Percentiles rank a stretch among this genome's conserved stretches.
phyloP scores from a whole-genome alignment of 2,329 filamentous ascomycete genomes.

The Exophiala alcalophila region DNA sequence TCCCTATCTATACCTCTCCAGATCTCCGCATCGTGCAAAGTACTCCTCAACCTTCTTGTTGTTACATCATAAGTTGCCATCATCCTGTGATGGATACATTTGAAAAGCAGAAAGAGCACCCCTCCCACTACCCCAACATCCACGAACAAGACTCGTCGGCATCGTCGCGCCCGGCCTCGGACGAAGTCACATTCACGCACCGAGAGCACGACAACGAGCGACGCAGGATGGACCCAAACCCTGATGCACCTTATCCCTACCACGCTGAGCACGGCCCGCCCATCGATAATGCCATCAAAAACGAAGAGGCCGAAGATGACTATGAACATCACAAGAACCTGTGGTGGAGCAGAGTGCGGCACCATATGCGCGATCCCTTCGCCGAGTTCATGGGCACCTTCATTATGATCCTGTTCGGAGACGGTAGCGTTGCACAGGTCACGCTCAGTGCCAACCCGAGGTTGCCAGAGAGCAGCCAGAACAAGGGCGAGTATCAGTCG shows the following conservation, averaged over 20 bases:
- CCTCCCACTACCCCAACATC: conserved; percentile 7
- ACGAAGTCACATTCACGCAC: conserved; percentile 26
- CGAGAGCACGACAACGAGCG: conserved; percentile 13
- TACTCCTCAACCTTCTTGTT: no score
- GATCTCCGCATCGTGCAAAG: no score
- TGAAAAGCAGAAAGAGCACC: conserved; percentile 12
- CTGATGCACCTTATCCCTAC: conserved; percentile 13
- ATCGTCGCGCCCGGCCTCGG: conserved; percentile 16
- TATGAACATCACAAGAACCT: conserved; percentile 37
- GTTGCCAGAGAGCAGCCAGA: conserved; percentile 26
- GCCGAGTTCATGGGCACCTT: conserved; percentile 62
- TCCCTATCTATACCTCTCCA: no score
- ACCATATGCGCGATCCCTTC: conserved; percentile 52
- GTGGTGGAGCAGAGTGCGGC: conserved; percentile 52
- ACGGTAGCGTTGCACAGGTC: conserved; percentile 62
- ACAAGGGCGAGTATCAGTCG: conserved; percentile 40
- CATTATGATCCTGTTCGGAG: conserved; percentile 61
- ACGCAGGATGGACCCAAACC: conserved; percentile 12
- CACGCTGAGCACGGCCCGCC: conserved; percentile 30
- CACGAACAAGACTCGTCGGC: conserved; percentile 18
- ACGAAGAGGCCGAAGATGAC: conserved; percentile 29
- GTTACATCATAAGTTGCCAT: no score
- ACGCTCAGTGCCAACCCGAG: conserved; percentile 45
- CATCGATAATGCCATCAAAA: conserved; percentile 29
- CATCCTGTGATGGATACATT: conserved; percentile 12